Percentiles rank a stretch among this genome's conserved stretches.
phyloP scores from a whole-genome alignment of 2,329 filamentous ascomycete species.

The Nigrospora sphaerica region DNA sequence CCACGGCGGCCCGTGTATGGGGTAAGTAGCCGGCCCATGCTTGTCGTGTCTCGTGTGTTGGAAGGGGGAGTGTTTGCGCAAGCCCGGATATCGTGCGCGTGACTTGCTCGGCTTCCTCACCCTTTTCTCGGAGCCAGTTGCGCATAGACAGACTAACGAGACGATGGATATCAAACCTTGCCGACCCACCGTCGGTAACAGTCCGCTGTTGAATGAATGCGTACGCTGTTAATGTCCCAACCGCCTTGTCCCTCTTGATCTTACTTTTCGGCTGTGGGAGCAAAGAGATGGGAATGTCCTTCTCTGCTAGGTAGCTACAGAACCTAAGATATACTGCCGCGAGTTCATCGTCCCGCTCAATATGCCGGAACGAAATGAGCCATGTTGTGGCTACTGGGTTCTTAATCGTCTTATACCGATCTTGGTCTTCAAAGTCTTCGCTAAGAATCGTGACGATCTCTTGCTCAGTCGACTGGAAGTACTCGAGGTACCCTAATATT shows the following conservation, averaged over 20 bases:
- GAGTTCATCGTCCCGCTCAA: constrained; percentile 12
- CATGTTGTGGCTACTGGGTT: constrained; percentile 25
- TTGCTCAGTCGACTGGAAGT: constrained; percentile 13
- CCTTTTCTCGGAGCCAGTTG: constrained; percentile 4
- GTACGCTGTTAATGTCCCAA: constrained; percentile 7
- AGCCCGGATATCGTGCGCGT: constrained; percentile 1
- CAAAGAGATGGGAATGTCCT: constrained; percentile 7
- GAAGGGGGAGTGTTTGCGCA: background rate
- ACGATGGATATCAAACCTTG: constrained; percentile 16
- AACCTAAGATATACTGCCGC: constrained; percentile 21
- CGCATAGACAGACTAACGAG: constrained; percentile 6
- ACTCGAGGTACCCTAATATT: constrained; percentile 13
- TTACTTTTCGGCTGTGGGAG: background rate
- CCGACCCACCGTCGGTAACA: background rate
- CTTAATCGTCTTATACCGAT: constrained; percentile 13
- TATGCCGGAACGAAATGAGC: constrained; percentile 25
- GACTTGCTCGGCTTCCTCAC: background rate
- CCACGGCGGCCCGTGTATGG: constrained; percentile 1
- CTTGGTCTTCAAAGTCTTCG: constrained; percentile 19
- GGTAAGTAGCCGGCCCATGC: constrained; percentile 4
- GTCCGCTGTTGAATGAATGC: constrained; percentile 20
- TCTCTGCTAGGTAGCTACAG: constrained; percentile 13
- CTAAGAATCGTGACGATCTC: constrained; percentile 16
- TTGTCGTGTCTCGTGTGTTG: background rate
- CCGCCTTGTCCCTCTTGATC: constrained; percentile 2